Conservation (phyloP, 441 rosid species). For the Gossypium lobatum region DNA sequence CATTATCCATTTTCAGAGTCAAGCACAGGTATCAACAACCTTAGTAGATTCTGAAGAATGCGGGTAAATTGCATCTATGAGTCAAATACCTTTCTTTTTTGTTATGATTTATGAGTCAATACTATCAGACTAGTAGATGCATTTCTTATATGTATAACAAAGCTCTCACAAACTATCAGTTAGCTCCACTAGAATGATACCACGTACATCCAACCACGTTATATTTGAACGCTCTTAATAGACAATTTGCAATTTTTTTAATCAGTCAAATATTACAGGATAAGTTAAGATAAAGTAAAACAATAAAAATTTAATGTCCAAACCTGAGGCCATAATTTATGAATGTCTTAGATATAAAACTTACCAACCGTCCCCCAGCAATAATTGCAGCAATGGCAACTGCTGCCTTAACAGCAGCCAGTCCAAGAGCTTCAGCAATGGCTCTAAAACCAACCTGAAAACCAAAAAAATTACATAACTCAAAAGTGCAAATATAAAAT, state of each 20-base stretch:
- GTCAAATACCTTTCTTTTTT: background rate
- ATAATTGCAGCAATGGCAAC: slow-evolving; percentile 93
- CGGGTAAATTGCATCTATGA: background rate
- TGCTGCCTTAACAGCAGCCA: slow-evolving; percentile 94
- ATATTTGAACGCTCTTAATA: slow-evolving; percentile 1
- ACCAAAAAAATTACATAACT: slow-evolving; percentile 18
- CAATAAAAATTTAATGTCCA: slow-evolving; percentile 15
- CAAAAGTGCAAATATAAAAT: slow-evolving; percentile 15
- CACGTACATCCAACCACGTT: background rate
- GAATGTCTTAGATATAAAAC: slow-evolving; percentile 21
- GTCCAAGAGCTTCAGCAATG: slow-evolving; percentile 96
- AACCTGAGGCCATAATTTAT: slow-evolving; percentile 11
- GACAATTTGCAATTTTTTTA: background rate
- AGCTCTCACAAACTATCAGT: background rate
- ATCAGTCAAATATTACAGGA: slow-evolving; percentile 15
- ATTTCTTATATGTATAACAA: background rate
- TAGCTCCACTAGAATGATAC: background rate
- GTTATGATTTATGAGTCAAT: background rate
- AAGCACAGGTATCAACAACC: background rate
- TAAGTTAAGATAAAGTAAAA: slow-evolving; percentile 16
- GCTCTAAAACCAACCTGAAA: slow-evolving; percentile 93
- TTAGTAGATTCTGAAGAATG: background rate
- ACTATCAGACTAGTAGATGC: background rate
- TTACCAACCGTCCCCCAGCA: slow-evolving; percentile 97
- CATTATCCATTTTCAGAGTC: slow-evolving; percentile 10